Evolutionary conservation across 2,329 filamentous ascomycete species (phyloP).

Genomic region (Fusarium sp.): DNA sequence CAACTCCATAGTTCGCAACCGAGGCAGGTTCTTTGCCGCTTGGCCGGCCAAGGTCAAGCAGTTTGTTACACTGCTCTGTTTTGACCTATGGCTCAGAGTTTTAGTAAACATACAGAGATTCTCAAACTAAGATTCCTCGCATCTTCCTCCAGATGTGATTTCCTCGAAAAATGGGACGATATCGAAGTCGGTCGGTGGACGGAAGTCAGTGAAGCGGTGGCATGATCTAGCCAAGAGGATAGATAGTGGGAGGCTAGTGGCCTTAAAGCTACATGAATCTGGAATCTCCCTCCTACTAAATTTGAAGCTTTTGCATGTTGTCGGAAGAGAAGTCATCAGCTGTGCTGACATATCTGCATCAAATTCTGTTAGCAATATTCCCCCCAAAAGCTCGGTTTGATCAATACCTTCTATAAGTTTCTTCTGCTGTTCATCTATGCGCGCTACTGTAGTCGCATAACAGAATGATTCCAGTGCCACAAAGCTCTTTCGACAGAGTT

Average conservation of each 20-base stretch:
- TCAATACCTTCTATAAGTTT: constrained; percentile 1
- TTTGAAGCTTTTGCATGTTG: constrained; percentile 1
- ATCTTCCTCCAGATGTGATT: background rate
- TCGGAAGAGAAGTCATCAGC: constrained; percentile 11
- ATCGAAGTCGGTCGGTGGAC: background rate
- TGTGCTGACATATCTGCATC: constrained; percentile 11
- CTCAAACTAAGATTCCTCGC: constrained; percentile 3
- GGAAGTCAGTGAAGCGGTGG: constrained; percentile 11
- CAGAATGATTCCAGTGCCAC: constrained; percentile 12
- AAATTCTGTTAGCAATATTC: background rate
- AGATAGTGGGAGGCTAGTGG: background rate
- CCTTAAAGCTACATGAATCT: background rate
- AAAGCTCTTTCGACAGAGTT: constrained; percentile 25
- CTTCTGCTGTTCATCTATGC: background rate
- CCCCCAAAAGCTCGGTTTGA: too few species aligned
- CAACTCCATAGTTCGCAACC: constrained; percentile 14
- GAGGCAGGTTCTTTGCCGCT: constrained; percentile 6
- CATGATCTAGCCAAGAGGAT: constrained; percentile 6
- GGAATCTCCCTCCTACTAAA: background rate
- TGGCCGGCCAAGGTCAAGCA: background rate
- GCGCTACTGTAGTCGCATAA: background rate
- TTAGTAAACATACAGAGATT: background rate
- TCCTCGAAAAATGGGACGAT: background rate
- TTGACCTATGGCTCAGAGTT: background rate
- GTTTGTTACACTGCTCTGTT: background rate